Base-by-base conservation (phyloP, 768 basidiomycete species). In the Piloderma croceum region DNA sequence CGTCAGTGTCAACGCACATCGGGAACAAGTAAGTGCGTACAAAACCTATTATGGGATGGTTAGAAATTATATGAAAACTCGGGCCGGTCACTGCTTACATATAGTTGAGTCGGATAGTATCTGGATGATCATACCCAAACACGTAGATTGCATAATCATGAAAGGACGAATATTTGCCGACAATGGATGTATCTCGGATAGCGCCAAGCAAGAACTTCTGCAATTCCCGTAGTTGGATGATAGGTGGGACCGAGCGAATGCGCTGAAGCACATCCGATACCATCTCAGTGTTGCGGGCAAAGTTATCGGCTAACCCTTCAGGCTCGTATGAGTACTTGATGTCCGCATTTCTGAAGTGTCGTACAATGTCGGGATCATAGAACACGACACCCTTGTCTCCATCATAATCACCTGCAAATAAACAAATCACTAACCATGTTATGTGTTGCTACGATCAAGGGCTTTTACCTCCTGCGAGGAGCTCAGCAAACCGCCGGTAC, bases 301-400 rank as follows among this genome's bases (percentile, higher is more conserved):
- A 78, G 33, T 64, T 62, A 0, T 43, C 36, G 1, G 59, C 50
- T 4, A 85, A 51, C 12, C 62, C 56, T 1, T 39, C 27, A 2
- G 83, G 81, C n/a, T 74, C 69, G 3, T 64, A 50, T 1, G 79
- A 74, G 42, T 65, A 76, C 7, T 59, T 52, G 5, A 67, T 56
- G 24, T 70, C 57, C 0, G 82, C 75, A 44, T 77, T 75, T n/a
- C 45, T 53, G 56, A 88, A 88, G 2, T 49, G 37, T 4, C 58
- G 32, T 10, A 86, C 80, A 17, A 86, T 64, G 12, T 63, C 54
- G 0, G 74, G 73, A 21, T 81, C 66, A 73, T 76, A 83, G 23
- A 79, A 77, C 1, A 74, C 70, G 6, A 69, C 57, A 4, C 70
- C 73, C 13, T 70, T 77, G 44, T 83, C 83, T 2, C 83, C 83